These are phyloP conservation scores for Proliferodiscus dingleyae DNA, from an alignment of 2,329 filamentous ascomycete species.

Conservation along the genomic window DNA sequence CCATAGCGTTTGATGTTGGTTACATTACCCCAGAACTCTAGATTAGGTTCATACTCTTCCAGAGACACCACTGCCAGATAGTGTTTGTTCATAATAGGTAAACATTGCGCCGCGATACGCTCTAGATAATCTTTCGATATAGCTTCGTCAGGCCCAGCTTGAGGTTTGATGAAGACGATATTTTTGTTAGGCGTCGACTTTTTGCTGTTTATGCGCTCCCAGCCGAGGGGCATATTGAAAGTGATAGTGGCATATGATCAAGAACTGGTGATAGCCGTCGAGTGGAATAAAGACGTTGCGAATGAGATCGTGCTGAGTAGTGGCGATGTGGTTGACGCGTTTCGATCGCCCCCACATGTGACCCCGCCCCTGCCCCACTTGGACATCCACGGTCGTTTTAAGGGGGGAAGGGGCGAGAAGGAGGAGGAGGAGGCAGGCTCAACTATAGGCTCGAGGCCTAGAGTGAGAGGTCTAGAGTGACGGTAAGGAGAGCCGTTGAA, in stretches of 20 bases:
- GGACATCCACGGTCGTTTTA: too few relatives aligned
- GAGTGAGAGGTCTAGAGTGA: too few relatives aligned
- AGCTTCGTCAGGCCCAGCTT: conserved; percentile 58
- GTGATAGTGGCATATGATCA: too few relatives aligned
- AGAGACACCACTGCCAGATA: conserved; percentile 62
- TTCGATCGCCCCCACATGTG: too few relatives aligned
- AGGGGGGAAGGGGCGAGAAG: too few relatives aligned
- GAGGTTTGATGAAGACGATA: conserved; percentile 81
- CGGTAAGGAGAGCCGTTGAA: too few relatives aligned
- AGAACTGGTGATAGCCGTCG: too few relatives aligned
- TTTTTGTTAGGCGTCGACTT: conserved; percentile 69
- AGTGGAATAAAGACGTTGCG: too few relatives aligned
- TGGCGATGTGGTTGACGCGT: neutral
- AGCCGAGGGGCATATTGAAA: conserved; percentile 65
- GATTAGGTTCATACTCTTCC: conserved; percentile 77
- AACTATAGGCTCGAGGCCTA: too few relatives aligned
- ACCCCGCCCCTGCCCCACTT: too few relatives aligned
- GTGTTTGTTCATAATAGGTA: conserved; percentile 65
- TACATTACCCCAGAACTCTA: conserved; percentile 59
- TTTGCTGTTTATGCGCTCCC: conserved; percentile 73
- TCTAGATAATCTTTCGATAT: conserved; percentile 67
- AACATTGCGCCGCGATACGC: conserved; percentile 73
- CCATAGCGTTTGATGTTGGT: neutral
- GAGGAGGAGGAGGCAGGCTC: too few relatives aligned
- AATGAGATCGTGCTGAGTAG: too few relatives aligned